Base-by-base conservation (phyloP, 768 basidiomycete genomes). In the Russula olivacea region DNA sequence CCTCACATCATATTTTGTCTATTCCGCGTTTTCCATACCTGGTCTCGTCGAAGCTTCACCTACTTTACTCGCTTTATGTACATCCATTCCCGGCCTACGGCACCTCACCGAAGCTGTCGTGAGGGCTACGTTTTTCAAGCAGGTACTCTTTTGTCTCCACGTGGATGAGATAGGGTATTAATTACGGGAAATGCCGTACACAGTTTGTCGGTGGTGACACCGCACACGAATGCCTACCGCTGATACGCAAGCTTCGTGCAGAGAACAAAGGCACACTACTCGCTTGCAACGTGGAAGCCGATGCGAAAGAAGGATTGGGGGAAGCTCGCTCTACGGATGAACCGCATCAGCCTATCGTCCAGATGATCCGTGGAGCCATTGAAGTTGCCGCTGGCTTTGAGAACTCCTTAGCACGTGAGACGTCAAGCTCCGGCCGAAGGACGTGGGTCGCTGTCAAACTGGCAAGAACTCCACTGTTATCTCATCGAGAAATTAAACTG, bases 181-280 rank as follows among this genome's bases (percentile, higher is more conserved):
- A 48, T 32, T 38, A 12, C 12, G 43, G 21, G 32, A 25, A 40
- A 45, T 21, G 17, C 11, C 45, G 14, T 40, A 17, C 48, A 23
- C 68, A 93, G 87, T 98, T 96, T 68, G 93, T 95, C 1, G 93
- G 93, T 0, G 93, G 90, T 3, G 93, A 95, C 63, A 87, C 87
- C 0, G 89, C 87, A 0, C 79, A 81, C 41, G 85, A 81, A 19
- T 82, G 87, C 8, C 67, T 89, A 5, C 86, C 90, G 1, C 71
- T 89, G 0, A 80, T 97, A 45, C 75, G 78, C 45, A 69, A 74
- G 14, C 77, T 95, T 28, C 82, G 93, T 19, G 72, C 73, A 11
- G 80, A 81, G 64, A 88, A 89, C 69, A 88, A 86, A 64, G 94
- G 91, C 3, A 78, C 81, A 10, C 74, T 97, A 14, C 83, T 97